Evolutionary conservation across 441 rosid genomes (phyloP), one percentile per base, ranked within the genome.

Genomic region (Gossypium trilobum): DNA sequence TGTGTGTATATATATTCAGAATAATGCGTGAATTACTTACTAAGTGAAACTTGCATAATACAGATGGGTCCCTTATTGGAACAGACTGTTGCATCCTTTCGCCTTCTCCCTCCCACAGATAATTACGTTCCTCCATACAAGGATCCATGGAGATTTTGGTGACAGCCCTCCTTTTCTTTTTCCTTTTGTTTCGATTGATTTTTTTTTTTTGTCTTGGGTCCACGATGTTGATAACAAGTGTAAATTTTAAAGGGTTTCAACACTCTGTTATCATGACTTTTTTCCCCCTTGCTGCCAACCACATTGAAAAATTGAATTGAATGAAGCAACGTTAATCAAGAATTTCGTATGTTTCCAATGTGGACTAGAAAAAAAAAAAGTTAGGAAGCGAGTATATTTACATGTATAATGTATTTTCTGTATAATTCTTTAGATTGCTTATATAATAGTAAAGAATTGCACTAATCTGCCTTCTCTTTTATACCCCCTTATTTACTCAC

Each of bases 91-190:
- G 88, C 73, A 23, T 88, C 98, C 2, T 91, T 93, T 78, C 90
- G 86, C 63, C 94, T 93, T 77, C 85, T 89, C 59, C 88, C 93
- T 62, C 87, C 91, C 4, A 89, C 93, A n/a, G 86, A 83, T 63
- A 82, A 76, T 75, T 93, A 91, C 72, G 93, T 91, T 68, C 96
- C 97, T 82, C 98, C 98, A 36, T 91, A 58, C 78, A 92, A 92
- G 77, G 96, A 92, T 83, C 96, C 98, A n/a, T 92, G 96, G 98
- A 88, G 98, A 85, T 92, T 92, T 85, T 90, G 96, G 98, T 92
- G 91, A 90, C 58, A 14, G 52, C 44, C 71, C 3, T 3, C 17
- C 3, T 68, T 14, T n/a, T 1, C 4, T 13, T 22, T 19, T 3
- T 48, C 17, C 16, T 48, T 50, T 50, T 66, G 4, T 46, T 66